These are phyloP conservation scores for Diaporthe humulicola DNA, from an alignment of 2,329 filamentous ascomycete species.

Conservation along the genomic window DNA sequence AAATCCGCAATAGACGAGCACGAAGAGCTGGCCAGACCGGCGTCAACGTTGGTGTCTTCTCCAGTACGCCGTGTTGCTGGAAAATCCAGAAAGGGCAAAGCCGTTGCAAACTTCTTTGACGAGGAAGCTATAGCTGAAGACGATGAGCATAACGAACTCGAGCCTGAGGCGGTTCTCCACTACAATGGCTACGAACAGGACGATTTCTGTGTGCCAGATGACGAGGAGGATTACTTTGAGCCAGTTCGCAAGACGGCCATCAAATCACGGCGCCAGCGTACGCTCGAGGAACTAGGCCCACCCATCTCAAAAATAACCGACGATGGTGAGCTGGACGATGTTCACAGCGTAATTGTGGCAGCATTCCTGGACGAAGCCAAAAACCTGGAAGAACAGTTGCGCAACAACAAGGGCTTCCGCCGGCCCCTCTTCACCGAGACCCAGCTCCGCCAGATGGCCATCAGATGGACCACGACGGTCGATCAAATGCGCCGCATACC, in stretches of 20 bases:
- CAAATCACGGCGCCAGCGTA: slow-evolving; percentile 52
- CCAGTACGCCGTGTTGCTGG: slow-evolving; percentile 55
- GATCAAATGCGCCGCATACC: slow-evolving; percentile 74
- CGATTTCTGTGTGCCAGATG: slow-evolving; percentile 53
- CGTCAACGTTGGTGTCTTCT: slow-evolving; percentile 66
- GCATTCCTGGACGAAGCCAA: slow-evolving; percentile 76
- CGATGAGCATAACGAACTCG: slow-evolving; percentile 52
- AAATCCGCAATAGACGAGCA: slow-evolving; percentile 41
- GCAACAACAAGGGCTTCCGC: slow-evolving; percentile 69
- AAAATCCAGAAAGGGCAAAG: slow-evolving; percentile 53
- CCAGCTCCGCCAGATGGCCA: slow-evolving; percentile 80
- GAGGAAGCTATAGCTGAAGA: slow-evolving; percentile 49
- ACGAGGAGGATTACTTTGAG: slow-evolving; percentile 62
- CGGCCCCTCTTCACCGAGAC: slow-evolving; percentile 76
- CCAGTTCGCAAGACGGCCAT: slow-evolving; percentile 51
- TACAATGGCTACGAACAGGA: slow-evolving; percentile 60
- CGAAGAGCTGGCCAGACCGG: slow-evolving; percentile 44
- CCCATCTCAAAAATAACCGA: slow-evolving; percentile 71
- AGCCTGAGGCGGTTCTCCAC: slow-evolving; percentile 50
- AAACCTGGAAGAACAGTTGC: slow-evolving; percentile 70
- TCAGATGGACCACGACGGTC: slow-evolving; percentile 73
- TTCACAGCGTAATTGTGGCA: slow-evolving; percentile 74
- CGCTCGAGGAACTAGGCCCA: slow-evolving; percentile 60
- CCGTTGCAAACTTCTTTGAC: slow-evolving; percentile 40
- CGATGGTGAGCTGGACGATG: slow-evolving; percentile 61